These are phyloP conservation scores for Durio zibethinus DNA, from an alignment of 345 rosid genomes.

Conservation along the genomic window DNA sequence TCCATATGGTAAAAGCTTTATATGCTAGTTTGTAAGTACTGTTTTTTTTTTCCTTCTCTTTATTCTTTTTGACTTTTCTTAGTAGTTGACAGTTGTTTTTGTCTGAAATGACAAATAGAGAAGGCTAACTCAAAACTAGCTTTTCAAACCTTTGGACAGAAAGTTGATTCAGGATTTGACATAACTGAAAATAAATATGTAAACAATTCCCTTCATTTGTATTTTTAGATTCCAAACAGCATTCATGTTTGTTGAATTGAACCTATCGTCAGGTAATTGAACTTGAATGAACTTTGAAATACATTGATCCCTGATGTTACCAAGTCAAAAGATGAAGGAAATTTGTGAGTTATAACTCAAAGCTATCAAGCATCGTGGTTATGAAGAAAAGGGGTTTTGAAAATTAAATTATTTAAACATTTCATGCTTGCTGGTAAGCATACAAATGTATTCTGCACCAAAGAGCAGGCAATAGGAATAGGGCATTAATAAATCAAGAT, in stretches of 20 bases:
- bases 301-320: neutral
- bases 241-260: neutral
- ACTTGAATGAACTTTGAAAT: too few relatives aligned
- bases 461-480: neutral
- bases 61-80: too few relatives aligned
- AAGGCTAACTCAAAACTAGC: neutral
- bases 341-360: neutral
- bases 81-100: too few relatives aligned
- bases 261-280: neutral
- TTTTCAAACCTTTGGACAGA: neutral
- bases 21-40: neutral
- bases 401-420: neutral
- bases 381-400: neutral
- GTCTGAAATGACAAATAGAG: too few relatives aligned
- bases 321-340: neutral
- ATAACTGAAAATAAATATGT: neutral
- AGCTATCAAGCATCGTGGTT: neutral
- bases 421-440: neutral
- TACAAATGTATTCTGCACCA: neutral
- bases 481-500: neutral
- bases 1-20: neutral
- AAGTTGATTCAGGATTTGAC: neutral
- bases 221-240: neutral
- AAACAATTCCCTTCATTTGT: neutral
- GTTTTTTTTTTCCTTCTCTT: too few relatives aligned